phyloP scores from a whole-genome alignment of 805 yeast species.

The Cyberlindnera mississippiensis region DNA sequence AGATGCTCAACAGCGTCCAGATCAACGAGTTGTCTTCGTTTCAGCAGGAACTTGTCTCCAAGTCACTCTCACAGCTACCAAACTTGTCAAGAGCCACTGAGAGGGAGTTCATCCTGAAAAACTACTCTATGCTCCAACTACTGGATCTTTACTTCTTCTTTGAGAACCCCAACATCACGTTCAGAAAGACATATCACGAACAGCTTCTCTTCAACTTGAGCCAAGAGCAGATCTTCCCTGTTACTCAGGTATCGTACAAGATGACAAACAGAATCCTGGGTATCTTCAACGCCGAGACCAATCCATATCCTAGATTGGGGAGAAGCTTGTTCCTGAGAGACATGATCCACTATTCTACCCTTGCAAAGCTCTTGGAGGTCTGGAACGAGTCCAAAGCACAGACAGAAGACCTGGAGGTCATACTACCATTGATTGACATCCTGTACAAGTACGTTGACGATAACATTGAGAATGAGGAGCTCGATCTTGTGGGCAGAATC shows the following conservation, averaged over 20 bases:
- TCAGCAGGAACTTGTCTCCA: conserved; percentile 18
- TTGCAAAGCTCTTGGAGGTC: conserved; percentile 52
- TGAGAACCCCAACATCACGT: conserved; percentile 52
- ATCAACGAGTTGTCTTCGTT: conserved; percentile 20
- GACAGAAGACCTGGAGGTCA: conserved; percentile 46
- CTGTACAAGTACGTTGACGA: conserved; percentile 30
- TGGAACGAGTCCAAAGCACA: conserved; percentile 65
- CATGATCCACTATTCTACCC: conserved; percentile 49
- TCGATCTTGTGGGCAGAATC: conserved; percentile 39
- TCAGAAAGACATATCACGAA: conserved; percentile 59
- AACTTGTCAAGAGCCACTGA: conserved; percentile 15
- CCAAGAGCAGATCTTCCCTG: conserved; percentile 45
- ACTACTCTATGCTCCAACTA: conserved; percentile 47
- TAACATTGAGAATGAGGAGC: conserved; percentile 20
- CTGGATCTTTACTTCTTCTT: conserved; percentile 53
- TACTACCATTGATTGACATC: conserved; percentile 42
- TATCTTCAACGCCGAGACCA: conserved; percentile 20
- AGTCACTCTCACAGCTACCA: conserved; percentile 14
- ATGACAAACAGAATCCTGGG: conserved; percentile 25
- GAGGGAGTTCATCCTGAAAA: conserved; percentile 34
- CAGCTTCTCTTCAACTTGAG: conserved; percentile 59
- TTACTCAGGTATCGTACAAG: conserved; percentile 30
- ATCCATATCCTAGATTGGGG: conserved; percentile 27
- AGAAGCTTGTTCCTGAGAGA: conserved; percentile 47
- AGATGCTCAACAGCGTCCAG: conserved; percentile 12